These are phyloP conservation scores for Nicotiana paniculata DNA, from an alignment of 257 asterid species.

Conservation along the genomic window DNA sequence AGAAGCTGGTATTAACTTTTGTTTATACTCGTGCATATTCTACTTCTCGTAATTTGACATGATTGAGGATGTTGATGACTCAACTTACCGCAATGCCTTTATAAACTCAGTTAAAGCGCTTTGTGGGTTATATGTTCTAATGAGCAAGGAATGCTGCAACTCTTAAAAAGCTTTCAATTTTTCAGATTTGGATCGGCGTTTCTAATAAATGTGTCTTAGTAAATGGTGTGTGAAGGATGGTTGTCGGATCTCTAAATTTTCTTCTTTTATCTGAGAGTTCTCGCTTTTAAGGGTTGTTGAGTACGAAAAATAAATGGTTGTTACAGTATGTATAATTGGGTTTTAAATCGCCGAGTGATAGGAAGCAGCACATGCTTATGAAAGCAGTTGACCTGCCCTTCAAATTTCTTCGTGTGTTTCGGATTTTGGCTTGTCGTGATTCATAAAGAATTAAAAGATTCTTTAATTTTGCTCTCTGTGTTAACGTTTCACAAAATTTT, in stretches of 20 bases:
- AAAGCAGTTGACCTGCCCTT: not conserved
- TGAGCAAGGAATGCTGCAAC: not conserved
- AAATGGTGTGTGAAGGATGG: not conserved
- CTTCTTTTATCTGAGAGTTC: not conserved
- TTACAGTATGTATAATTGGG: not conserved
- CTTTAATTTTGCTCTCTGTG: not conserved
- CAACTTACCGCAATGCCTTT: not conserved
- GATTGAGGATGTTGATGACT: not conserved
- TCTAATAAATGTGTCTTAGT: not conserved
- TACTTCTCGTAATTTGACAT: not conserved
- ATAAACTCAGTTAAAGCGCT: not conserved
- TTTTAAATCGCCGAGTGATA: not conserved
- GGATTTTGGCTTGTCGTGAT: not conserved
- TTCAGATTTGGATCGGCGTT: not conserved
- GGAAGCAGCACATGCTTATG: not conserved
- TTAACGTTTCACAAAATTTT: not conserved
- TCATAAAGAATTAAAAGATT: not conserved
- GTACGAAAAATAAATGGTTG: no score
- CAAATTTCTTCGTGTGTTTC: not conserved
- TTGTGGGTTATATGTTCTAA: not conserved
- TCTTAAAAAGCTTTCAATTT: not conserved
- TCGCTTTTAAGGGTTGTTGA: not conserved
- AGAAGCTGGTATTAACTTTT: not conserved
- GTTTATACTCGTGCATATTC: not conserved
- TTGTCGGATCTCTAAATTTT: not conserved